Percentiles rank a stretch among this genome's conserved stretches.
Evolutionary conservation across 2,329 filamentous ascomycete genomes (phyloP).

Genomic region (Curvularia hawaiiensis): DNA sequence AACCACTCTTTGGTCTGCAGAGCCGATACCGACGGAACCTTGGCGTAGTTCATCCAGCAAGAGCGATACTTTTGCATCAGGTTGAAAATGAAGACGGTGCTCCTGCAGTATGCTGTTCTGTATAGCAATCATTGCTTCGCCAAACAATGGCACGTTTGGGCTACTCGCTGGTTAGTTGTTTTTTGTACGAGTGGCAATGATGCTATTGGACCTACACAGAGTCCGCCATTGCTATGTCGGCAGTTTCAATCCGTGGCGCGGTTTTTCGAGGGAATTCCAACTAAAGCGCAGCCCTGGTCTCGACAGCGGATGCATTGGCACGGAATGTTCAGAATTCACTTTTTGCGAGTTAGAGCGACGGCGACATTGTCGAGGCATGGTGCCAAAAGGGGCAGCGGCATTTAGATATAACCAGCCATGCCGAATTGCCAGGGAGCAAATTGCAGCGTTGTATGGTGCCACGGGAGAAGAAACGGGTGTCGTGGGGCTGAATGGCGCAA

Average conservation of each 20-base stretch:
- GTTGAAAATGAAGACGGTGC: conserved; percentile 21
- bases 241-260: conserved; percentile 24
- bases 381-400: conserved; percentile 19
- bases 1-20: conserved; percentile 17
- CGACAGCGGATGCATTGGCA: conserved; percentile 35
- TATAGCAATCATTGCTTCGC: conserved; percentile 27
- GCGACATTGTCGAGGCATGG: conserved; percentile 22
- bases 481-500: conserved; percentile 35
- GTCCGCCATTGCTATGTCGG: conserved; percentile 34
- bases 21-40: conserved; percentile 13
- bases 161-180: conserved; percentile 23
- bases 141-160: conserved; percentile 23
- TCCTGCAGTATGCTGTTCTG: conserved; percentile 27
- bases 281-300: conserved; percentile 19
- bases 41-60: conserved; percentile 28
- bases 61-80: conserved; percentile 18
- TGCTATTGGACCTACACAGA: conserved; percentile 22
- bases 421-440: conserved; percentile 16
- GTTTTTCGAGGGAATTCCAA: conserved; percentile 23
- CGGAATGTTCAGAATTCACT: conserved; percentile 11
- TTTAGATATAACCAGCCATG: conserved; percentile 17
- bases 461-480: conserved; percentile 25
- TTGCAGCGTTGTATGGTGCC: conserved; percentile 21
- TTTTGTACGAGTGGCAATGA: neutral
- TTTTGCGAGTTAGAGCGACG: conserved; percentile 11